Evolutionary conservation across 2,329 filamentous ascomycete species (phyloP).

Genomic region (Trichophyton simii): DNA sequence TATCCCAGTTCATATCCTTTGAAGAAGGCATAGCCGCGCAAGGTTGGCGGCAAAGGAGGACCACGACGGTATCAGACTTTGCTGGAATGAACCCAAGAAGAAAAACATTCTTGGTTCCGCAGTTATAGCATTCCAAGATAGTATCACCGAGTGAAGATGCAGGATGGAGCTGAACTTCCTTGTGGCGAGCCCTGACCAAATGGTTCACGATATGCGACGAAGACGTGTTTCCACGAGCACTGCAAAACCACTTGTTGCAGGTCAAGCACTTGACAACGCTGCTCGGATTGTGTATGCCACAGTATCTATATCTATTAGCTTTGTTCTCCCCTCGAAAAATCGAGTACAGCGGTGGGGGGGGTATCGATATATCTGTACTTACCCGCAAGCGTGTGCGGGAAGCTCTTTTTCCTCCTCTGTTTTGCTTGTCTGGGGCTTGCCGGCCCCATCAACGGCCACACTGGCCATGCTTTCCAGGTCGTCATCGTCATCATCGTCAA

Average conservation of each 20-base stretch:
- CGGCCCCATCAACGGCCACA: conserved; percentile 63
- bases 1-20: conserved; percentile 99
- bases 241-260: conserved; percentile 99
- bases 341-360: not conserved
- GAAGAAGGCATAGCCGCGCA: conserved; percentile 89
- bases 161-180: conserved; percentile 95
- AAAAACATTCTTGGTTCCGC: conserved; percentile 98
- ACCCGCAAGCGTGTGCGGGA: conserved; percentile 91
- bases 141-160: conserved; percentile 89
- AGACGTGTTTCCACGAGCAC: conserved; percentile 86
- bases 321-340: not conserved
- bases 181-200: conserved; percentile 89
- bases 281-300: conserved; percentile 89
- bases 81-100: conserved; percentile 94
- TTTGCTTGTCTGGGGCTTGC: conserved; percentile 41
- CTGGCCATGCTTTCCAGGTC: conserved; percentile 66
- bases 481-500: conserved; percentile 80
- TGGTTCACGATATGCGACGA: conserved; percentile 98
- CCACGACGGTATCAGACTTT: conserved; percentile 96
- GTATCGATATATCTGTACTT: conserved; percentile 34
- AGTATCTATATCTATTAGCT: conserved; percentile 51
- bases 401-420: conserved; percentile 79
- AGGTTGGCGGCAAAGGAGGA: conserved; percentile 88
- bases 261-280: conserved; percentile 92
- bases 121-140: conserved; percentile 96